These are phyloP conservation scores for Boletus pseudopeckii DNA, from an alignment of 768 basidiomycete species.

Conservation along the genomic window DNA sequence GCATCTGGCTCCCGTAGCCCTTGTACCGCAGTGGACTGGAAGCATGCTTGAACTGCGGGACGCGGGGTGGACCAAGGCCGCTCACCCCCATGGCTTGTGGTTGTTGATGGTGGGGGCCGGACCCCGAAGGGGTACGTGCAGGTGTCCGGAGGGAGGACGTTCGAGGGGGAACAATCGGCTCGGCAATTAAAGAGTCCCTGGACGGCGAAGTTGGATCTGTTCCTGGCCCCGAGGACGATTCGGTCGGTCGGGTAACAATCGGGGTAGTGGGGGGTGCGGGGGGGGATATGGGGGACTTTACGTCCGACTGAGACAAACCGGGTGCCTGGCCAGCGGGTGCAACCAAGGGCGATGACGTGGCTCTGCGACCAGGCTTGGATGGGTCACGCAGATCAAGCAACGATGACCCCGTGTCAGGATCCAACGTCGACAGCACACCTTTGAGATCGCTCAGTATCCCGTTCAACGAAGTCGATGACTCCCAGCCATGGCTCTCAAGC, in stretches of 20 bases:
- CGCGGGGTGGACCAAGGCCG: conserved; percentile 32
- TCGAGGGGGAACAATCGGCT: conserved; percentile 31
- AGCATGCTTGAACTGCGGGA: conserved; percentile 35
- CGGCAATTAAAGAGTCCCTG: conserved; percentile 45
- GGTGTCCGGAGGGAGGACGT: conserved; percentile 32
- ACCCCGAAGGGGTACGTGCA: conserved; percentile 30
- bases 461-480: conserved; percentile 43
- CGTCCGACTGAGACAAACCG: conserved; percentile 15
- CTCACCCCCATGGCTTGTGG: conserved; percentile 21
- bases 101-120: conserved; percentile 24
- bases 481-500: conserved; percentile 36
- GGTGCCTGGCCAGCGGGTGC: conserved; percentile 32
- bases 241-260: conserved; percentile 24
- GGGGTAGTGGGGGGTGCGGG: conserved; percentile 18
- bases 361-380: conserved; percentile 51
- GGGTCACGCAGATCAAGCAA: conserved; percentile 66
- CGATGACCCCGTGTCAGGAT: conserved; percentile 47
- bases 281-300: conserved; percentile 20
- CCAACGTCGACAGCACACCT: conserved; percentile 67
- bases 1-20: conserved; percentile 34
- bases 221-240: conserved; percentile 20
- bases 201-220: conserved; percentile 40
- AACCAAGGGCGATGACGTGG: conserved; percentile 35
- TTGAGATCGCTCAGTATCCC: conserved; percentile 72
- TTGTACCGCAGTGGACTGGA: conserved; percentile 44